Base-by-base conservation (phyloP, 1,139 yeast genomes). In the Magnusiomyces suaveolens region DNA sequence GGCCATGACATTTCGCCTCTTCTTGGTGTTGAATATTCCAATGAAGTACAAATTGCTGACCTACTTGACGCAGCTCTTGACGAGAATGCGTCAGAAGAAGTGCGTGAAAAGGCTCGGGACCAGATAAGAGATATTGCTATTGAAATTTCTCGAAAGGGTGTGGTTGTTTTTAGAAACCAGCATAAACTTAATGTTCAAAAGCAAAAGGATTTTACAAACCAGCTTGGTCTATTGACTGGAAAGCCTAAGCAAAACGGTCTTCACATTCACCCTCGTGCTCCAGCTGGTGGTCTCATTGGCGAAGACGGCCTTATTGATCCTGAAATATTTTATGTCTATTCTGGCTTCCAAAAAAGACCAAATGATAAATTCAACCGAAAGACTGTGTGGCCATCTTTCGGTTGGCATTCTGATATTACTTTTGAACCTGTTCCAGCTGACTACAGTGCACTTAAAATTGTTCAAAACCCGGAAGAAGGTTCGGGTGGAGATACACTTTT, bases 191-290 rank as follows among this genome's bases (percentile, higher is more conserved):
- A 82, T 58, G 77, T 78, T 51, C 71, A 72, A 38, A 69, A 79
- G 58, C 82, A 78, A 66, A 73, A 75, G 63, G 71, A 76, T 23
- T 78, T 77, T 64, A 84, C 80, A 20, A 70, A 71, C 54, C 76
- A 81, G 61, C 82, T 75, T 59, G 88, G 88, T 18, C 79, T 80
- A 23, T 71, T 81, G 54, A 87, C 83, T 64, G 78, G 83, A 50
- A 87, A 84, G 65, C 87, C 87, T 23, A 75, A 75, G 54, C 78
- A 84, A 6, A 77, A 84, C 16, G 86, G 87, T 21, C 79, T 85
- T 3, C 89, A 67, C 56, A 64, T 66, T 43, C 70, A 67, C 52
- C 70, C 70, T n/a, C 63, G 64, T 25, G 75, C 66, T 20, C 61
- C 67, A 2, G 67, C 66, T 29, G 69, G 68, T 3, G 69, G 69